Evolutionary conservation across 768 basidiomycete genomes (phyloP), one percentile per base, ranked within the genome.

Genomic region (Xerocomellus chrysenteron): DNA sequence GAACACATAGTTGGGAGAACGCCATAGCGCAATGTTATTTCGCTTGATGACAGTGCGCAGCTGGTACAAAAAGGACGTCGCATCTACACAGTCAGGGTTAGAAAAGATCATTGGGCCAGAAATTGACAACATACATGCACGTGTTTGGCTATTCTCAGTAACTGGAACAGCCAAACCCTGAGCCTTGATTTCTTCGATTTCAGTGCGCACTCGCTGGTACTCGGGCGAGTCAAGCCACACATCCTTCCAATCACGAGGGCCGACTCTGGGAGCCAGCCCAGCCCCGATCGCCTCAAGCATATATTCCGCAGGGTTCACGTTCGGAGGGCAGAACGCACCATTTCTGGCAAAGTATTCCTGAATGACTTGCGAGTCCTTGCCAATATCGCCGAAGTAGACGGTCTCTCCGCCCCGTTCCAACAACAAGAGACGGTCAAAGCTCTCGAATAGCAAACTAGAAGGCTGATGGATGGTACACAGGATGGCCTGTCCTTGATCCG

Each of bases 351-450:
- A 92, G 75, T 96, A 96, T 5, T 84, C 78, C 28, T 82, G 84
- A 47, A 95, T 75, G 36, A 84, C 76, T 2, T 74, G 65, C 4
- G 90, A 88, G 59, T 92, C 88, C 42, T 77, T 68, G 44, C 92
- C 94, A 48, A 95, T 91, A 58, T 90, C 88, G 42, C 93, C 94
- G 66, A 92, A 95, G 78, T 95, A 96, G n/a, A 94, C 90, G 0
- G 92, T 94, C 69, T 91, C 86, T 8, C 94, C 94, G 2, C 94
- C 94, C 16, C 78, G 76, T 64, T 93, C 85, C 16, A 88, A 75
- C 11, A 88, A 75, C 28, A 90, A 69, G 44, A 88, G 73, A 39
- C 85, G 80, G 61, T 88, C 94, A 62, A 97, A 95, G 64, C 85
- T 86, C 70, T 93, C 88, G 73, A 96, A 95, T 2, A 96, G 76